Evolutionary conservation across 805 yeast species (phyloP).

Genomic region (Candida caryicola): DNA sequence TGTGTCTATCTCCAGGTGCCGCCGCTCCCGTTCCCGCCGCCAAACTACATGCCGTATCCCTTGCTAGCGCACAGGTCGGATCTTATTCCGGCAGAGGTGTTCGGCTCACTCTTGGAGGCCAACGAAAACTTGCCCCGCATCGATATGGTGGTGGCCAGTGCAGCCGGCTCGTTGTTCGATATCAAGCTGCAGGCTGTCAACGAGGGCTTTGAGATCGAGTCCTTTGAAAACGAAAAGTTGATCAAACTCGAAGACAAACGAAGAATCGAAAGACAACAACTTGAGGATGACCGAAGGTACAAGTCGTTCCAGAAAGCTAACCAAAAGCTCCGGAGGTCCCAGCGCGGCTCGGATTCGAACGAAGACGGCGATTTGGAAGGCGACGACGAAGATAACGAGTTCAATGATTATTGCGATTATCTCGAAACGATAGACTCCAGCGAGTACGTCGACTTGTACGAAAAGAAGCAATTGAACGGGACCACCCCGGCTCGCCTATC

Average conservation of each 20-base stretch:
- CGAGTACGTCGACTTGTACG: conserved; percentile 1
- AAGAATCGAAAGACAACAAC: conserved; percentile 5
- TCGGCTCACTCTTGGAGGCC: conserved; percentile 35
- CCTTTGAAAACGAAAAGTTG: conserved; percentile 12
- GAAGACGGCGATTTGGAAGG: conserved; percentile 7
- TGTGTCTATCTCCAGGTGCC: conserved; percentile 22
- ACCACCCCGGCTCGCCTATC: background rate
- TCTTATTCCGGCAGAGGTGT: conserved; percentile 36
- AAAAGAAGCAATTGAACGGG: background rate
- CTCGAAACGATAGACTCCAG: conserved; percentile 8
- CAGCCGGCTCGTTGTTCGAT: conserved; percentile 43
- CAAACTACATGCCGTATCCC: conserved; percentile 45
- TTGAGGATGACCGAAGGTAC: conserved; percentile 5
- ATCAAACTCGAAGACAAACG: conserved; percentile 2
- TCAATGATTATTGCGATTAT: conserved; percentile 24
- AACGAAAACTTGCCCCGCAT: conserved; percentile 34
- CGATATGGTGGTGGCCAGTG: conserved; percentile 47
- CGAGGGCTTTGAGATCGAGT: conserved; percentile 29
- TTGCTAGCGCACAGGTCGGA: conserved; percentile 34
- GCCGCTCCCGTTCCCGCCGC: conserved; percentile 46
- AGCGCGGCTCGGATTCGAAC: conserved; percentile 3
- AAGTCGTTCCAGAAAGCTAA: background rate
- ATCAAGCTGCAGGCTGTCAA: conserved; percentile 30
- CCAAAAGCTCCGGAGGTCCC: conserved; percentile 5
- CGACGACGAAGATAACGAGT: conserved; percentile 13